Evolutionary conservation across 2,329 filamentous ascomycete species (phyloP).

Genomic region (Magnaporthales sp.): DNA sequence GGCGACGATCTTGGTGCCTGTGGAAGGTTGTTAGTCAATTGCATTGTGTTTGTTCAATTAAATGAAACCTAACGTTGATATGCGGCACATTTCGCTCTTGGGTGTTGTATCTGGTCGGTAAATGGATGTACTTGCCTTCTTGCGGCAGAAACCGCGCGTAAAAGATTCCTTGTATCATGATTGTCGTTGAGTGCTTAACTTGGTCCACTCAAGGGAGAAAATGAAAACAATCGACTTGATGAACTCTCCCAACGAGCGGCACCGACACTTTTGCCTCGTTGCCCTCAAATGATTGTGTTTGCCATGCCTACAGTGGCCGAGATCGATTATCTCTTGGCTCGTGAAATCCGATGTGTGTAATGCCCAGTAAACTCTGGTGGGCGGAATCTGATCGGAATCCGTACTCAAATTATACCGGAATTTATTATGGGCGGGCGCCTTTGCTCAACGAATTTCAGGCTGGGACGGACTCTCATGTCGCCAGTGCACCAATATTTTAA

Average conservation of each 20-base stretch:
- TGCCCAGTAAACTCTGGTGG: too few relatives aligned
- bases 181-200: conserved; percentile 7
- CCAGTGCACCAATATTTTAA: background rate
- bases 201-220: background rate
- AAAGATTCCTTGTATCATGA: conserved; percentile 63
- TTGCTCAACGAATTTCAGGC: too few relatives aligned
- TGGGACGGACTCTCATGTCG: background rate
- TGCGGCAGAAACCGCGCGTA: conserved; percentile 61
- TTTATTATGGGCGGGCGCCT: too few relatives aligned
- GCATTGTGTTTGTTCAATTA: background rate
- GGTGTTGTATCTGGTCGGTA: background rate
- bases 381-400: too few relatives aligned
- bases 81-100: background rate
- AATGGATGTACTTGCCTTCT: conserved; percentile 38
- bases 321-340: background rate
- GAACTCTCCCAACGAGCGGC: background rate
- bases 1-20: conserved; percentile 54
- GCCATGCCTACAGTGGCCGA: background rate
- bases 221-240: too few relatives aligned
- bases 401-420: too few relatives aligned
- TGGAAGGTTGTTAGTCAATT: conserved; percentile 10
- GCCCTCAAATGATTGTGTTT: background rate
- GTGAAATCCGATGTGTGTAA: background rate
- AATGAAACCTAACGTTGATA: background rate
- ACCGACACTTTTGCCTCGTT: background rate